Percentiles rank a stretch among this genome's conserved stretches.
phyloP scores from a whole-genome alignment of 768 basidiomycete genomes.

The Naganishia onofrii region DNA sequence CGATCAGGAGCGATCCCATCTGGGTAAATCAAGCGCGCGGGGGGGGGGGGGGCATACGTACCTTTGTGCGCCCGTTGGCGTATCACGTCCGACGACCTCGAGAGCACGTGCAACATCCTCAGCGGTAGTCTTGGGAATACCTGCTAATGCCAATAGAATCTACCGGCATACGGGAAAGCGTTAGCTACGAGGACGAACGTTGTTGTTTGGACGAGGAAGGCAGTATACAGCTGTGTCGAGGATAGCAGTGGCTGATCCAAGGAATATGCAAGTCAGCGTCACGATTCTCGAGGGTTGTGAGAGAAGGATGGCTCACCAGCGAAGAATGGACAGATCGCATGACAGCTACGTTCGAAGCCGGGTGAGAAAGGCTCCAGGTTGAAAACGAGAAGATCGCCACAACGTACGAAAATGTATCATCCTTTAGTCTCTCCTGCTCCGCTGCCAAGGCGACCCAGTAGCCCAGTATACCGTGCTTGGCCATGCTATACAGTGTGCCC shows the following conservation, averaged over 20 bases:
- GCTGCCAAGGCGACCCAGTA: slow-evolving; percentile 26
- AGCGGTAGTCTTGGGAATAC: slow-evolving; percentile 18
- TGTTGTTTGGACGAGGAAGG: neutral
- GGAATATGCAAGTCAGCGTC: neutral
- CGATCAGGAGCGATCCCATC: too few relatives aligned
- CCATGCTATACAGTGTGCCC: slow-evolving; percentile 22
- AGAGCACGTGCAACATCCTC: slow-evolving; percentile 13
- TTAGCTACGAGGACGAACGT: neutral
- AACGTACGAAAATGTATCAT: slow-evolving; percentile 24
- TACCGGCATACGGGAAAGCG: neutral
- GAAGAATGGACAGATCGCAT: slow-evolving; percentile 33
- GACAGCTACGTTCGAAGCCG: neutral
- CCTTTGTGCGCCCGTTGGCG: slow-evolving; percentile 1
- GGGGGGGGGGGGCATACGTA: too few relatives aligned
- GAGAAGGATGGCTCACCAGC: slow-evolving; percentile 15
- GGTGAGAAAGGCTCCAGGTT: neutral
- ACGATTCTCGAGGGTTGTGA: too few relatives aligned
- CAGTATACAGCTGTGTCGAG: slow-evolving; percentile 14
- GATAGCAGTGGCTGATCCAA: slow-evolving; percentile 23
- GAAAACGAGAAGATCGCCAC: neutral
- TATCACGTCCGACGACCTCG: neutral
- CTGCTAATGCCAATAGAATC: slow-evolving; percentile 21
- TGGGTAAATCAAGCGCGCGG: too few relatives aligned
- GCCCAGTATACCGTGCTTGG: slow-evolving; percentile 30
- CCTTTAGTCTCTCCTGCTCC: neutral